A percentile compares a stretch with the other conserved stretches of the same genome.
Conservation (phyloP, 345 rosid genomes). For the Microcos paniculata region DNA sequence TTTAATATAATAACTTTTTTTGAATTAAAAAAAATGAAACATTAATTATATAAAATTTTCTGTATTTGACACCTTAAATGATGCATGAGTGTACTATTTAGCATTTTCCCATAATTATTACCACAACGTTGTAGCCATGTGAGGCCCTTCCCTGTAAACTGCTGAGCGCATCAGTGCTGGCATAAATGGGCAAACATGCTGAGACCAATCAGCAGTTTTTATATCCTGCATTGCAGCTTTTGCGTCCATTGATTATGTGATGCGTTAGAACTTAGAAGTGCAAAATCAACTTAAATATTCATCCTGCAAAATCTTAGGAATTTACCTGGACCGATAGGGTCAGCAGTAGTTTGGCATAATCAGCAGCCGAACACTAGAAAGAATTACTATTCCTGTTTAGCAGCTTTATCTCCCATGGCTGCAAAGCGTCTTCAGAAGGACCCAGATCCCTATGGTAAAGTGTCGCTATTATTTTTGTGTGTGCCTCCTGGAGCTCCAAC, state of each 20-base stretch:
- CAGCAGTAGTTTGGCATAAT: conserved; percentile 62
- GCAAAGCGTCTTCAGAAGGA: conserved; percentile 58
- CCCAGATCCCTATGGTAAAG: conserved; percentile 89
- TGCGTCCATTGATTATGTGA: too few relatives aligned
- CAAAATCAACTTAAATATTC: not conserved
- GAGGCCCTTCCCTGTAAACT: conserved; percentile 77
- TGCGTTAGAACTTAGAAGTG: not conserved
- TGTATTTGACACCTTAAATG: too few relatives aligned
- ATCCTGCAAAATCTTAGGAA: too few relatives aligned
- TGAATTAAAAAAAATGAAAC: too few relatives aligned
- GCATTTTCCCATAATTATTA: too few relatives aligned
- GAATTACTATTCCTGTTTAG: conserved; percentile 66
- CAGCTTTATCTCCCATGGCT: conserved; percentile 66
- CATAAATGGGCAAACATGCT: conserved; percentile 85
- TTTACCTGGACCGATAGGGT: conserved; percentile 59
- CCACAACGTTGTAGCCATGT: conserved; percentile 68
- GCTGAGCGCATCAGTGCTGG: conserved; percentile 84
- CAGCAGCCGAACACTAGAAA: conserved; percentile 77
- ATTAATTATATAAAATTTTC: too few relatives aligned
- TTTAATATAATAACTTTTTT: too few relatives aligned
- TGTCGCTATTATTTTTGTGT: conserved; percentile 77
- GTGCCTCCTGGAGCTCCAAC: conserved; percentile 87
- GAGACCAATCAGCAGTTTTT: conserved; percentile 84
- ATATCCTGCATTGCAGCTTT: conserved; percentile 55
- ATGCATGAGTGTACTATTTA: too few relatives aligned